Evolutionary conservation across 495 filamentous ascomycete genomes (phyloP).

Genomic region (Neurospora sp.): DNA sequence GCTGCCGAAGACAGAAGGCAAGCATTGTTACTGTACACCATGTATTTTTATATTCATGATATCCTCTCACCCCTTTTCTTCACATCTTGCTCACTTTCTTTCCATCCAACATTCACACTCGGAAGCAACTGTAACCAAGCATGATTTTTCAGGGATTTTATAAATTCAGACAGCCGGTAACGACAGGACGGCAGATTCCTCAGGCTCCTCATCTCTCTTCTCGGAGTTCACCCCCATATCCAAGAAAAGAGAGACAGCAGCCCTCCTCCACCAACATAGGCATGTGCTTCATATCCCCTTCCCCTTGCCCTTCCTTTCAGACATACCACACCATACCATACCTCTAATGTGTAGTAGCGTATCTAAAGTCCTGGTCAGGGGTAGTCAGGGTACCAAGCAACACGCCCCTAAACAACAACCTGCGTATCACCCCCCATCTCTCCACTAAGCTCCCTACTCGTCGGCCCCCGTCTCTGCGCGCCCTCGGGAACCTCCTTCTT

Average conservation of each 20-base stretch:
- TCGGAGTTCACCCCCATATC: neutral
- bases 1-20: neutral
- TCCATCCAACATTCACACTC: neutral
- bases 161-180: neutral
- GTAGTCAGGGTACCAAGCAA: neutral
- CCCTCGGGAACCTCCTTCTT: conserved; percentile 6
- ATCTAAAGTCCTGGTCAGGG: no score
- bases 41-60: neutral
- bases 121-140: neutral
- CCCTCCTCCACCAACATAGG: neutral
- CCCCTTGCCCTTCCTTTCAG: neutral
- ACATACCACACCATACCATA: no score
- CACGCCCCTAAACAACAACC: neutral
- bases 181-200: conserved; percentile 1
- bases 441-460: conserved; percentile 40
- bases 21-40: neutral
- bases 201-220: neutral
- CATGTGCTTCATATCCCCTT: neutral
- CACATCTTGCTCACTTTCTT: no score
- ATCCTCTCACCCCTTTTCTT: neutral
- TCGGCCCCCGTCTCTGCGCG: conserved; percentile 28
- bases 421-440: conserved; percentile 46
- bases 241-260: neutral
- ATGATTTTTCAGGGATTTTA: neutral
- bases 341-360: no score